Evolutionary conservation across 805 yeast species (phyloP).

Genomic region (Saturnispora saitoi): DNA sequence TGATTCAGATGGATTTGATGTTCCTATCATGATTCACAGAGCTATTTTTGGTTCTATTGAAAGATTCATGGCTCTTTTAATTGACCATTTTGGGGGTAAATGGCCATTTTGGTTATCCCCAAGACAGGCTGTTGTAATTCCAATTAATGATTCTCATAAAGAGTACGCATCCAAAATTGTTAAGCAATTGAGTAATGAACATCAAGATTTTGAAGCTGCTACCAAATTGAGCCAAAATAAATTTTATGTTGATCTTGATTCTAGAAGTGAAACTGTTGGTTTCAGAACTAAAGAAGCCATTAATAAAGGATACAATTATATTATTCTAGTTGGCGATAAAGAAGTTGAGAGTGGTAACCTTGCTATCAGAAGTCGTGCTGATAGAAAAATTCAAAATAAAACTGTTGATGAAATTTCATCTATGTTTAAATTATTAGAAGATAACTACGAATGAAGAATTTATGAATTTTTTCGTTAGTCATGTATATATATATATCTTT

Average conservation of each 20-base stretch:
- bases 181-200: constrained; percentile 35
- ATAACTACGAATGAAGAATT: constrained; percentile 31
- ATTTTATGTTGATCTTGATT: constrained; percentile 70
- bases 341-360: constrained; percentile 55
- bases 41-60: constrained; percentile 95
- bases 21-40: constrained; percentile 92
- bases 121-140: constrained; percentile 77
- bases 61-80: constrained; percentile 80
- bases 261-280: constrained; percentile 70
- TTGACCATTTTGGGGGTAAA: constrained; percentile 83
- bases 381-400: constrained; percentile 37
- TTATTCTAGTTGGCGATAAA: constrained; percentile 80
- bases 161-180: constrained; percentile 46
- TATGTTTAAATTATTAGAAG: constrained; percentile 49
- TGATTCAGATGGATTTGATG: constrained; percentile 41
- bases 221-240: constrained; percentile 49
- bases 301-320: constrained; percentile 63
- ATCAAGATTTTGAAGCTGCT: constrained; percentile 30
- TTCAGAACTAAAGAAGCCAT: constrained; percentile 74
- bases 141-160: constrained; percentile 58
- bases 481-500: constrained; percentile 8
- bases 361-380: constrained; percentile 54
- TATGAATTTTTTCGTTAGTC: background rate
- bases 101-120: constrained; percentile 99
- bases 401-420: constrained; percentile 42